Base-by-base conservation (phyloP, 2,329 filamentous ascomycete species). In the Calonectria henricotiae region DNA sequence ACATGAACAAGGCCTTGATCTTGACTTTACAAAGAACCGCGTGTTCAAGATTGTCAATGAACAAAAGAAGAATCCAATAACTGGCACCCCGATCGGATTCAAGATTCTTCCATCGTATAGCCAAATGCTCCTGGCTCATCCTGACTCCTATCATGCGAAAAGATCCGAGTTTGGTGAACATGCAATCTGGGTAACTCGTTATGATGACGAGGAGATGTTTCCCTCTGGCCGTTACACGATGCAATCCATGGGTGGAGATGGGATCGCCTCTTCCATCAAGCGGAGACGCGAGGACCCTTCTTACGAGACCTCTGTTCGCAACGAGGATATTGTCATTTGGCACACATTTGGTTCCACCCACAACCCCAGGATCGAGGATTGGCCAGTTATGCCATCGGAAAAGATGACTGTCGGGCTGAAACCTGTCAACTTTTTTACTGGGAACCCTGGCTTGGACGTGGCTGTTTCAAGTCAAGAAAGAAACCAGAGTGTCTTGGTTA, bases 381-480 rank as follows among this genome's bases (percentile, higher is more conserved):
- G 91, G 83, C 91, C 90, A 0, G 89, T 92, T 5, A 93, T 93
- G 91, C 91, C 90, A 0, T 86, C 84, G 70, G 91, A 92, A 77
- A 86, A 83, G 65, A 81, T 89, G 73, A 82, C 82, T 67, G 86
- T 89, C 0, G 80, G 81, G 0, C 77, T 89, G 62, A 88, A 87
- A 75, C 87, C 88, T 0, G 84, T 86, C 2, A 89, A 89, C 69
- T 88, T 89, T 74, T 89, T 89, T 70, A 79, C 81, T 1, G 82
- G 82, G 5, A 89, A 89, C 66, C 87, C 86, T 0, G 85, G 83
- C 0, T 65, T 88, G 5, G 86, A 89, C 74, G 85, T 89, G 2
- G 83, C 85, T 0, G 80, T 83, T 3, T 83, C 83, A 2, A 81
- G 72, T 0, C 81, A 83, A 66, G 80, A 79, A 0, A 72, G 68